Evolutionary conservation across 306 rosid species (phyloP).

Genomic region (Casuarina glauca): DNA sequence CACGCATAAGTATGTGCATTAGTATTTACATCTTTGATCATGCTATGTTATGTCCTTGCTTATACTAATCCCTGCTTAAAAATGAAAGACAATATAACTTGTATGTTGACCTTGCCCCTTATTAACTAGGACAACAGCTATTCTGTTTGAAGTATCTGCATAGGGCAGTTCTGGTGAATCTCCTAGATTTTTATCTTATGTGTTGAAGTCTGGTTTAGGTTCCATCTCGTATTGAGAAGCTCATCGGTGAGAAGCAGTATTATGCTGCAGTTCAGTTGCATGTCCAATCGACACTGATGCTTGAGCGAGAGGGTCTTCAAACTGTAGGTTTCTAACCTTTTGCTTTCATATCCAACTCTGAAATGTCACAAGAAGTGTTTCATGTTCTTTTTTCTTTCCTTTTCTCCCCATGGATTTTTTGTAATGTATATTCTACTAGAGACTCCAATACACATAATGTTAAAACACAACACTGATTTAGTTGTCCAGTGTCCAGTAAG

Average conservation of each 20-base stretch:
- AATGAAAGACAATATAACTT: background rate
- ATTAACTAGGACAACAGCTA: conserved; percentile 13
- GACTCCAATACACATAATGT: background rate
- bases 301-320: conserved; percentile 57
- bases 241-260: conserved; percentile 85
- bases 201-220: conserved; percentile 58
- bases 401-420: background rate
- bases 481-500: background rate
- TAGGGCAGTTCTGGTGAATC: conserved; percentile 25
- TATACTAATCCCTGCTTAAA: conserved; percentile 7
- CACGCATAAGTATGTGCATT: conserved; percentile 14
- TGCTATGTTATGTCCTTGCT: conserved; percentile 20
- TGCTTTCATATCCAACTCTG: conserved; percentile 13
- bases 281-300: conserved; percentile 86
- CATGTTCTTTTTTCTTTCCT: conserved; percentile 1
- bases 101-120: background rate
- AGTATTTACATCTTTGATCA: conserved; percentile 8
- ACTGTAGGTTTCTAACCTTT: conserved; percentile 54
- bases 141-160: conserved; percentile 13
- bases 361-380: conserved; percentile 17
- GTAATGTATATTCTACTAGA: background rate
- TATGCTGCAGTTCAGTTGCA: conserved; percentile 97
- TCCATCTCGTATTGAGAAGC: conserved; percentile 90
- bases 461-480: background rate
- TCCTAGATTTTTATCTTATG: conserved; percentile 27